Evolutionary conservation across 2,329 filamentous ascomycete genomes (phyloP).

Genomic region (Diaporthe aspalathi): DNA sequence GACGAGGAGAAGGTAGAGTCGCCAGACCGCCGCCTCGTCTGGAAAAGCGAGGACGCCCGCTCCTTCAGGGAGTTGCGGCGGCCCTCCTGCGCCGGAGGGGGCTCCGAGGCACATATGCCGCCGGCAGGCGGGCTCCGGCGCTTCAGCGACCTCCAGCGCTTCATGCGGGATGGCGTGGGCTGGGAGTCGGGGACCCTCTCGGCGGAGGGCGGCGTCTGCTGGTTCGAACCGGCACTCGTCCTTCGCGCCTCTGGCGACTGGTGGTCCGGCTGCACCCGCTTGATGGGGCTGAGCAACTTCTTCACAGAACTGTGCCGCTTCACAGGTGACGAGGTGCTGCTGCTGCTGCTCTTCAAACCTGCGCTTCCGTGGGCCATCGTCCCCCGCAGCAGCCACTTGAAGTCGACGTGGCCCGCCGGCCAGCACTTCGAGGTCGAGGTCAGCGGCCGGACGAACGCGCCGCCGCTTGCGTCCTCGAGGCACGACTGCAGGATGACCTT

Average conservation of each 20-base stretch:
- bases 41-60: background rate
- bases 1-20: background rate
- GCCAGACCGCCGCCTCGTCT: background rate
- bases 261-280: background rate
- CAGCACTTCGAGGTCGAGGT: conserved; percentile 19
- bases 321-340: background rate
- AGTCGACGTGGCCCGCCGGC: conserved; percentile 11
- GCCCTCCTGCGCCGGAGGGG: background rate
- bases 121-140: background rate
- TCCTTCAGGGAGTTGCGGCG: background rate
- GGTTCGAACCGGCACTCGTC: background rate
- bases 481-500: conserved; percentile 15
- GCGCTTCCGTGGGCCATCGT: background rate
- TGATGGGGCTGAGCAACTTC: background rate
- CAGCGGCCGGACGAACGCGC: background rate
- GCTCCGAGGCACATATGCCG: conserved; percentile 5
- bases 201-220: background rate
- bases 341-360: background rate
- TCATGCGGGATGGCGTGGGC: background rate
- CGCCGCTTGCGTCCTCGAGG: conserved; percentile 20
- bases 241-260: background rate
- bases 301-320: background rate
- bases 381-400: conserved; percentile 27
- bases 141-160: background rate
- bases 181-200: background rate